These are phyloP conservation scores for Tylopilus rubrobrunneus DNA, from an alignment of 768 basidiomycete genomes.

Conservation along the genomic window DNA sequence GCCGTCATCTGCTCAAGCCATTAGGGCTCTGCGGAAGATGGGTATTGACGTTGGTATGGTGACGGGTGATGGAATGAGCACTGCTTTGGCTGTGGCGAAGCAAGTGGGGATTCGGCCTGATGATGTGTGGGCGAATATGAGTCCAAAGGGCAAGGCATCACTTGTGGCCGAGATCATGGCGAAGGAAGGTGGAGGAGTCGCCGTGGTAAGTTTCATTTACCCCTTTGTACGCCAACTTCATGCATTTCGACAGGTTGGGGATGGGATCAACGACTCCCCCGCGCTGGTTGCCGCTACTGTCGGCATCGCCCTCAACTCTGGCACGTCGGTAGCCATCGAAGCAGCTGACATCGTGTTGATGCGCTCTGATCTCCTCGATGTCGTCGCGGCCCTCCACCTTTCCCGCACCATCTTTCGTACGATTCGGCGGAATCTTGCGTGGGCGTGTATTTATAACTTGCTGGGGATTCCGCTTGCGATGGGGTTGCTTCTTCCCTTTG, in stretches of 20 bases:
- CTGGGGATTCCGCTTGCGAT: slow-evolving; percentile 96
- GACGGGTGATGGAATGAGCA: slow-evolving; percentile 87
- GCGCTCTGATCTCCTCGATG: slow-evolving; percentile 94
- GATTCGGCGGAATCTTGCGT: slow-evolving; percentile 89
- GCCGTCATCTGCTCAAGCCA: slow-evolving; percentile 77
- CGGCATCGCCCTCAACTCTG: slow-evolving; percentile 93
- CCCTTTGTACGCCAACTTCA: neutral
- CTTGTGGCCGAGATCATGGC: slow-evolving; percentile 79
- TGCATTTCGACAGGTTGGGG: slow-evolving; percentile 67
- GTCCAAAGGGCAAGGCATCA: slow-evolving; percentile 91
- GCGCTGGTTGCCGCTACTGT: slow-evolving; percentile 95
- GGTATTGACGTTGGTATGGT: slow-evolving; percentile 91
- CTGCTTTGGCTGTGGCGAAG: slow-evolving; percentile 84
- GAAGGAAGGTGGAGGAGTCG: slow-evolving; percentile 72
- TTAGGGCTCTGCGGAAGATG: slow-evolving; percentile 78
- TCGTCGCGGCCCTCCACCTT: slow-evolving; percentile 93
- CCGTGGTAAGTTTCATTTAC: slow-evolving; percentile 64
- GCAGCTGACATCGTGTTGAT: slow-evolving; percentile 98
- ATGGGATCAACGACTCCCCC: slow-evolving; percentile 98
- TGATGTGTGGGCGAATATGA: slow-evolving; percentile 88
- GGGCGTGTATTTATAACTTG: slow-evolving; percentile 95
- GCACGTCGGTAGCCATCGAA: slow-evolving; percentile 96
- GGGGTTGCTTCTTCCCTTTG: slow-evolving; percentile 92
- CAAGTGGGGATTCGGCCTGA: slow-evolving; percentile 84
- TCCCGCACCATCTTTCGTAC: slow-evolving; percentile 84